phyloP scores from a whole-genome alignment of 1,139 yeast species.

The Taiozyma sp. region DNA sequence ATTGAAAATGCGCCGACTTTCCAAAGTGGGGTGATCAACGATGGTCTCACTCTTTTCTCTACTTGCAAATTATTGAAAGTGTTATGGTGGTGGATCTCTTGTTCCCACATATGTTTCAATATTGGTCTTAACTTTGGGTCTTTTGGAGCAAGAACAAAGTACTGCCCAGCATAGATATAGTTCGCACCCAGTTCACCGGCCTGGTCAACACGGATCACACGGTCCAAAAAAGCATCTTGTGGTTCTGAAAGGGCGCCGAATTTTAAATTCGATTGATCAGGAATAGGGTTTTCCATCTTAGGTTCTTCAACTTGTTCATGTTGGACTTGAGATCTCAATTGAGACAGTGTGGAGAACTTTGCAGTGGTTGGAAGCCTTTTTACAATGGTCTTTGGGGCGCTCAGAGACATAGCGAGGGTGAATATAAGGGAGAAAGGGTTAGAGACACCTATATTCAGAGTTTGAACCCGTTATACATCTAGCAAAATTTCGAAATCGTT shows the following conservation, averaged over 20 bases:
- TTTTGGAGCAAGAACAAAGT: slow-evolving; percentile 62
- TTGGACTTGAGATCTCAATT: slow-evolving; percentile 15
- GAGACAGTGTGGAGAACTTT: slow-evolving; percentile 17
- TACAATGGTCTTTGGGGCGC: background rate
- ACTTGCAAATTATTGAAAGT: slow-evolving; percentile 78
- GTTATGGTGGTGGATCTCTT: slow-evolving; percentile 83
- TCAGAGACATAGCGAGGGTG: background rate
- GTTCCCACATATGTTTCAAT: slow-evolving; percentile 96
- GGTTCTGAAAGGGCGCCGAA: slow-evolving; percentile 40
- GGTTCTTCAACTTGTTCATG: slow-evolving; percentile 1
- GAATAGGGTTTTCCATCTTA: background rate
- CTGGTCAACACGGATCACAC: slow-evolving; percentile 88
- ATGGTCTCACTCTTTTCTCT: slow-evolving; percentile 81
- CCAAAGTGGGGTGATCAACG: slow-evolving; percentile 89
- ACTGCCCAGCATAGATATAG: slow-evolving; percentile 89
- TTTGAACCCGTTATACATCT: background rate
- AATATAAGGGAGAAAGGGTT: background rate
- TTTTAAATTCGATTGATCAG: background rate
- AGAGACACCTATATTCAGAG: background rate
- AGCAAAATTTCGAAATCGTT: background rate
- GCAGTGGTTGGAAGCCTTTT: background rate
- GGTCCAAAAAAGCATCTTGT: slow-evolving; percentile 65
- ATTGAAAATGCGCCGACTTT: slow-evolving; percentile 81
- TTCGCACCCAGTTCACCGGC: slow-evolving; percentile 99
- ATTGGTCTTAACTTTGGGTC: slow-evolving; percentile 68